Evolutionary conservation across 2,329 filamentous ascomycete species (phyloP).

Genomic region (Cordyceps tenuipes): DNA sequence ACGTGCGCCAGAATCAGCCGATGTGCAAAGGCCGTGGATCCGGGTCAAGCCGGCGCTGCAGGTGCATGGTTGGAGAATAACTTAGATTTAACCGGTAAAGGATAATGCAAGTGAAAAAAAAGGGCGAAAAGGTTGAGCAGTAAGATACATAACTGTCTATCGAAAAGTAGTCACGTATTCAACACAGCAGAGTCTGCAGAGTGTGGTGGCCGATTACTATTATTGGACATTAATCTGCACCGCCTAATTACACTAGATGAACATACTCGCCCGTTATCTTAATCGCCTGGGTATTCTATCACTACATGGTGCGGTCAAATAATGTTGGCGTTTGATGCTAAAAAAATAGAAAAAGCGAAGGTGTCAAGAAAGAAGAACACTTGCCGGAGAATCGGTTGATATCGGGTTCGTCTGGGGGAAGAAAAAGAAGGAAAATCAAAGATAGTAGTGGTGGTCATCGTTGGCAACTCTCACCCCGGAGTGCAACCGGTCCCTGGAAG

Average conservation of each 20-base stretch:
- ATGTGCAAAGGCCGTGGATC: background rate
- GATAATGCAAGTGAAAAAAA: background rate
- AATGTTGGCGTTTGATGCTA: background rate
- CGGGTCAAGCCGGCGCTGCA: conserved; percentile 5
- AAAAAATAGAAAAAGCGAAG: background rate
- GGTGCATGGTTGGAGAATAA: too few relatives aligned
- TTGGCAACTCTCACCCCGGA: conserved; percentile 29
- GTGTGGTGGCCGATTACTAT: conserved; percentile 1
- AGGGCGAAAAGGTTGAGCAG: background rate
- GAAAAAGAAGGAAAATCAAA: background rate
- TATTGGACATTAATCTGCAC: conserved; percentile 9
- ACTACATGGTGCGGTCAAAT: conserved; percentile 9
- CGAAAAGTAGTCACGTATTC: background rate
- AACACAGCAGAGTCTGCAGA: background rate
- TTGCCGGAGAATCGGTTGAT: conserved; percentile 4
- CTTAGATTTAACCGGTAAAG: background rate
- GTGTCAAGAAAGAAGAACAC: conserved; percentile 7
- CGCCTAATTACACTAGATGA: conserved; percentile 10
- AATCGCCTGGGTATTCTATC: conserved; percentile 9
- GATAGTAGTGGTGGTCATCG: conserved; percentile 11
- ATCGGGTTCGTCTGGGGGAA: background rate
- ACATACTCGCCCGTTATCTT: background rate
- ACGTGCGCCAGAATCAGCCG: conserved; percentile 10
- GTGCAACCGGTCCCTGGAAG: conserved; percentile 46
- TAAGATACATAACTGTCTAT: background rate